Percentiles rank a stretch among this genome's conserved stretches.
These are phyloP conservation scores for Flueggea neowawraea DNA, from an alignment of 441 rosid species.

Conservation along the genomic window DNA sequence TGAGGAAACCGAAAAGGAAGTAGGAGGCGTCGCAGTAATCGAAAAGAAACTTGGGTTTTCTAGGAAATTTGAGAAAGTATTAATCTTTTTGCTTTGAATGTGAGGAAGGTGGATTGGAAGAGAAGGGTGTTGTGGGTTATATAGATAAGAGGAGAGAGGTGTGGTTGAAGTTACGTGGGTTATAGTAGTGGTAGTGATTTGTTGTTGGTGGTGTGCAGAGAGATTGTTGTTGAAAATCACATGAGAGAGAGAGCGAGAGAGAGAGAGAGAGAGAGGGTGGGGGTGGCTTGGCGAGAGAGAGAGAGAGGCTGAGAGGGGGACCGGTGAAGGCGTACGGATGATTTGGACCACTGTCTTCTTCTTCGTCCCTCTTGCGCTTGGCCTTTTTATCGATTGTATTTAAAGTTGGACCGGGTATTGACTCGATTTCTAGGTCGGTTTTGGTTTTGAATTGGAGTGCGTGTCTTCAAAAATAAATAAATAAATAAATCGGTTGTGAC, in stretches of 20 bases:
- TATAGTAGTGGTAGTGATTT: neutral
- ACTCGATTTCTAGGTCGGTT: too few species aligned
- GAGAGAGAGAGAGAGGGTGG: neutral
- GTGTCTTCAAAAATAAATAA: too few species aligned
- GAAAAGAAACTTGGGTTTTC: too few species aligned
- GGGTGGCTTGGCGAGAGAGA: neutral
- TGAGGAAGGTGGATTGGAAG: neutral
- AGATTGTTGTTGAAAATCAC: neutral
- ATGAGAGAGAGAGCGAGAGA: neutral
- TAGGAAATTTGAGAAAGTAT: too few species aligned
- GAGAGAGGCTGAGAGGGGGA: neutral
- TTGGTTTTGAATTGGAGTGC: too few species aligned
- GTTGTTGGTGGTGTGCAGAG: neutral
- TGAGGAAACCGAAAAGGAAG: too few species aligned
- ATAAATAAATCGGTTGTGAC: too few species aligned
- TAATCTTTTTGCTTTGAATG: too few species aligned
- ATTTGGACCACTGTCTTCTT: neutral
- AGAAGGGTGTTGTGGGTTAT: neutral
- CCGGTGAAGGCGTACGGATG: neutral
- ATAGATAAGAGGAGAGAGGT: neutral
- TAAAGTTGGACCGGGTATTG: too few species aligned
- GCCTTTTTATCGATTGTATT: neutral
- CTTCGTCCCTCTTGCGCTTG: neutral
- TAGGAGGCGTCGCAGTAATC: too few species aligned
- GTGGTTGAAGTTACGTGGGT: neutral